Evolutionary conservation across 345 rosid genomes (phyloP), one percentile per base, ranked within the genome.

Genomic region (Raphanus sativus): DNA sequence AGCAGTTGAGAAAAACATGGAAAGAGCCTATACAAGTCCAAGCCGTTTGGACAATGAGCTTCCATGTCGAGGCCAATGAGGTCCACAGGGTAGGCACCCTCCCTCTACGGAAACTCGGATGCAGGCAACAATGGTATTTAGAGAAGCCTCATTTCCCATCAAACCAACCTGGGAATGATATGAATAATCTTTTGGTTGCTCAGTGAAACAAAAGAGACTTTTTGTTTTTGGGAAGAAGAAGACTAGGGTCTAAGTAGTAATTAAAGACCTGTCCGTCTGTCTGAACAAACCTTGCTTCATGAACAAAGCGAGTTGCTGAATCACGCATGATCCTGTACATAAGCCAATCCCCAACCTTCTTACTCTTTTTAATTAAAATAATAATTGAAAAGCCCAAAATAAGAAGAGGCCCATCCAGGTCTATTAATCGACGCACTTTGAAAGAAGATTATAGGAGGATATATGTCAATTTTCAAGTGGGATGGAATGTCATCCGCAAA

Each of bases 11-110:
- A 63, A 95, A 85, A 75, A 97, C 96, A 85, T 95, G 21, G 21
- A 21, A 21, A 21, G 21, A 21, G 21, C 21, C 94, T 67, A 95
- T 38, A 70, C 82, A 59, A 40, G 67, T 36, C 69, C 85, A 87
- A 3, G 97, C 96, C 81, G 84, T 85, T 2, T 85, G 86, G 30
- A 95, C 98, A 11, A 34, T 89, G 93, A 52, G 87, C 89, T 82
- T 91, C 99, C 96, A 91, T 87, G 75, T 90, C 88, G 80, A 92
- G 11, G 1, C 83, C 90, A 11, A 92, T 86, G 24, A 91, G 83
- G 64, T 89, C 94, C 36, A 86, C 85, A 0, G 86, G 77, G 34
- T 62, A 62, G 48, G 50, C 67, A 26, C 21, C 21, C 21, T 21
- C 73, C 85, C 3, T 80, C 73, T 38, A 80, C 30, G 21, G 83